phyloP scores from a whole-genome alignment of 1,139 yeast genomes.

The Geotrichum reessii region DNA sequence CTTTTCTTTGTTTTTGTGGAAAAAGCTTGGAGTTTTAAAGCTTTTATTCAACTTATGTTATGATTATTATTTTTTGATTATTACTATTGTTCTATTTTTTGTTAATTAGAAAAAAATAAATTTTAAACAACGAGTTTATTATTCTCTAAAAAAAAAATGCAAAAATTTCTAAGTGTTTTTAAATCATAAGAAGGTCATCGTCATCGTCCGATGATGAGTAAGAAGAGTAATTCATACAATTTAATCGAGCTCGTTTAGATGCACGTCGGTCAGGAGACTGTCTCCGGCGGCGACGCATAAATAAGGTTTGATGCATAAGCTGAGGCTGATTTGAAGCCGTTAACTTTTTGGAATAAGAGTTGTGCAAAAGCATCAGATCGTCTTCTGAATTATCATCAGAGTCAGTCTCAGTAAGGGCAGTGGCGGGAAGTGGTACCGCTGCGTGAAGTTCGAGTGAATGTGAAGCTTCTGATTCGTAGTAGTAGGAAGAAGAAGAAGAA shows the following conservation, averaged over 20 bases:
- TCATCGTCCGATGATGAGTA: not conserved
- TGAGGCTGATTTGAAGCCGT: not conserved
- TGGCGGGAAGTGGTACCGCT: not conserved
- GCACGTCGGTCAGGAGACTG: too few relatives aligned
- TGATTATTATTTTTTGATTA: too few relatives aligned
- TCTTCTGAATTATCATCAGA: not conserved
- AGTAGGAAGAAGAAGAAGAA: too few relatives aligned
- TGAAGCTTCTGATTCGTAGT: not conserved
- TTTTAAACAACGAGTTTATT: too few relatives aligned
- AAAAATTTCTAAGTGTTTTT: not conserved
- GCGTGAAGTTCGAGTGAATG: not conserved
- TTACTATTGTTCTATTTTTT: too few relatives aligned
- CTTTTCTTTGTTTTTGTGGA: too few relatives aligned
- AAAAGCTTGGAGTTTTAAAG: too few relatives aligned
- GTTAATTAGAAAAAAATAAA: too few relatives aligned
- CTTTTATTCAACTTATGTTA: too few relatives aligned
- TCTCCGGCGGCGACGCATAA: too few relatives aligned
- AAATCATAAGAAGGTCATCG: not conserved
- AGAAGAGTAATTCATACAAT: not conserved
- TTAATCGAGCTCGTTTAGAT: not conserved
- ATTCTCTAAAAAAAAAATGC: not conserved
- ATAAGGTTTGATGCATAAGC: too few relatives aligned
- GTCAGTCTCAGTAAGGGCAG: not conserved
- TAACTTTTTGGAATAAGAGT: not conserved
- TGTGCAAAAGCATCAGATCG: not conserved